Percentiles rank a stretch among this genome's conserved stretches.
Evolutionary conservation across 176 grass and related monocot species (phyloP).

Genomic region (Oryza punctata): DNA sequence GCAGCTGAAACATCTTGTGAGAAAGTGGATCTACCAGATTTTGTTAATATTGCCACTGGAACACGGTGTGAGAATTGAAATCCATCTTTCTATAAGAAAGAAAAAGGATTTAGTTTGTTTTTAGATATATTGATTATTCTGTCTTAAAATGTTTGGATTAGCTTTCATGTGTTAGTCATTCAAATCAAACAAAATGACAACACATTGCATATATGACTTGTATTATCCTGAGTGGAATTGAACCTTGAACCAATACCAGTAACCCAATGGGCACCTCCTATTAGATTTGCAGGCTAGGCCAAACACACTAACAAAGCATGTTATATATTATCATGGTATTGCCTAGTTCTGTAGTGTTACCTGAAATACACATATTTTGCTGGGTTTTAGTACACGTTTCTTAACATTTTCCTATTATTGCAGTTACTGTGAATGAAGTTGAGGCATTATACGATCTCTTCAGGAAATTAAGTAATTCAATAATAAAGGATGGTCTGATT

Average conservation of each 20-base stretch:
- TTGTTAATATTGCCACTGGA: slow-evolving; percentile 47
- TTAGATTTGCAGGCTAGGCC: neutral
- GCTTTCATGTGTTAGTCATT: neutral
- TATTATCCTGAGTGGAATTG: neutral
- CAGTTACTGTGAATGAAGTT: slow-evolving; percentile 73
- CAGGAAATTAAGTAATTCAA: slow-evolving; percentile 59
- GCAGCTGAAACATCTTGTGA: slow-evolving; percentile 64
- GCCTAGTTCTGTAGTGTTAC: neutral
- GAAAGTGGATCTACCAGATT: slow-evolving; percentile 42
- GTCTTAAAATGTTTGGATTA: neutral
- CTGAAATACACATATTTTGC: neutral
- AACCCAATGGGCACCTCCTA: neutral
- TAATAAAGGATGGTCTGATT: slow-evolving; percentile 48
- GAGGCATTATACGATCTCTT: slow-evolving; percentile 64
- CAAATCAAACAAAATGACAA: neutral
- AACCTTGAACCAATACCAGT: neutral
- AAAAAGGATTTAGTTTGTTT: neutral
- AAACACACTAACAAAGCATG: neutral
- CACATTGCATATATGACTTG: neutral
- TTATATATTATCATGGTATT: neutral
- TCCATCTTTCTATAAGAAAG: slow-evolving; percentile 7
- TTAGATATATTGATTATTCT: neutral
- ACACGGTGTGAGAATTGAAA: slow-evolving; percentile 34
- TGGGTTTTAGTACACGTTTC: neutral
- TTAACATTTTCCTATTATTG: slow-evolving; percentile 9